Evolutionary conservation across 2,329 filamentous ascomycete genomes (phyloP), one percentile per base, ranked within the genome.

Genomic region (Lecanicillium sp.): DNA sequence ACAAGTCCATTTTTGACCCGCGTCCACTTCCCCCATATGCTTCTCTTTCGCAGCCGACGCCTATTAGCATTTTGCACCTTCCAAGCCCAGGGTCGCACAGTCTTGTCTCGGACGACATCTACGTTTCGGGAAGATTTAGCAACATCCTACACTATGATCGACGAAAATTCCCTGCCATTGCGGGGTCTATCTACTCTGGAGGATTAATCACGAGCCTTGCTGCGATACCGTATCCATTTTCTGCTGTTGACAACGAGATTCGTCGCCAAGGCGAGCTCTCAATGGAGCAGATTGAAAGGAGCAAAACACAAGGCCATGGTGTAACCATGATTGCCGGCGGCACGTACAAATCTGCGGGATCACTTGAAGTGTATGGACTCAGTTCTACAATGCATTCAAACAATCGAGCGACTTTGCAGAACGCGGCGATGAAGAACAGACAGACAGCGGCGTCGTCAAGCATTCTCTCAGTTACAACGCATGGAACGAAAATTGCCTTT

Each of bases 271-370:
- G 70, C 15, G 65, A 73, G 43, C 62, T 81, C 15, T 73, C 77
- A 9, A 58, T 68, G 38, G 70, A 74, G 40, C 70, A 70, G 45
- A 65, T 77, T 11, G 64, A 58, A 45, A 62, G 65, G 14, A 68
- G 69, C n/a, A 81, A 81, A 48, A 60, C 52, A n/a, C 56, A 58
- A 1, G 51, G 60, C 0, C 71, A 58, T 11, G 73, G 80, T 1
- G 70, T 80, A 33, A 88, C 83, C 0, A 61, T 95, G 18, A 74
- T 95, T 37, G 85, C 87, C 3, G 85, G 84, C 29, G 90, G 89
- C 5, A 85, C 90, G 54, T 95, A 95, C 64, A 94, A 92, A 50
- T 86, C 83, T 22, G 89, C 92, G 57, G 90, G 90, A 1, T 89
- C 84, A 0, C 67, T 96, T 2, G 90, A 96, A 54, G 64, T 95